phyloP scores from a whole-genome alignment of 495 filamentous ascomycete genomes.

The Neurospora sp. region DNA sequence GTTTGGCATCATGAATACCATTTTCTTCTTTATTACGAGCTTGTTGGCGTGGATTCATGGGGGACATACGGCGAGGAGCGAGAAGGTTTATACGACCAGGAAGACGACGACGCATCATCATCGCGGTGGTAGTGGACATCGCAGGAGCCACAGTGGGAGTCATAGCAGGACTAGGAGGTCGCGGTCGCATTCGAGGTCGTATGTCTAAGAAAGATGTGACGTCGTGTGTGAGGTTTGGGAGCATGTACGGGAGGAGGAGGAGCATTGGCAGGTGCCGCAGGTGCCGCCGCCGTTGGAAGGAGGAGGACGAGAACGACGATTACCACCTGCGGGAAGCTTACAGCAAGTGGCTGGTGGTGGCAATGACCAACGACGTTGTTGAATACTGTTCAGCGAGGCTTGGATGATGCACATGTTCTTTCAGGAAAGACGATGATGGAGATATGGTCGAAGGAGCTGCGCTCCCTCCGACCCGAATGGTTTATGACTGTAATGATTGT shows the following conservation, averaged over 20 bases:
- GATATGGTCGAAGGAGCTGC: background rate
- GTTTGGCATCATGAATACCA: constrained; percentile 75
- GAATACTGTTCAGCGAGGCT: background rate
- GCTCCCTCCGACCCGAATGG: background rate
- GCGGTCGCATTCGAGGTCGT: constrained; percentile 7
- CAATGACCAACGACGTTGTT: background rate
- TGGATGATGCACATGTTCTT: background rate
- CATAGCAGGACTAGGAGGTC: constrained; percentile 8
- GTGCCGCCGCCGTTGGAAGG: background rate
- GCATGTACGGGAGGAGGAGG: background rate
- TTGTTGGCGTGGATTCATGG: constrained; percentile 52
- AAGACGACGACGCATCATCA: background rate
- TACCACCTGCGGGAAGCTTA: background rate
- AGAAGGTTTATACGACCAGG: constrained; percentile 1
- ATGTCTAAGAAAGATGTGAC: constrained; percentile 3
- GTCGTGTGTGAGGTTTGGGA: background rate
- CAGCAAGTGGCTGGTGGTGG: background rate
- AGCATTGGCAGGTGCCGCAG: background rate
- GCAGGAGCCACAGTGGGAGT: constrained; percentile 4
- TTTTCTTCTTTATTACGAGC: constrained; percentile 72
- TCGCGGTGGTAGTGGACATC: background rate
- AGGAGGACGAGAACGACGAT: background rate
- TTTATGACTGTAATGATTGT: background rate
- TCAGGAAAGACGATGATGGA: background rate
- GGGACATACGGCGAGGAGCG: constrained; percentile 11